phyloP scores from a whole-genome alignment of 192 early-diverging fungal species.

The Coemansia sp. region DNA sequence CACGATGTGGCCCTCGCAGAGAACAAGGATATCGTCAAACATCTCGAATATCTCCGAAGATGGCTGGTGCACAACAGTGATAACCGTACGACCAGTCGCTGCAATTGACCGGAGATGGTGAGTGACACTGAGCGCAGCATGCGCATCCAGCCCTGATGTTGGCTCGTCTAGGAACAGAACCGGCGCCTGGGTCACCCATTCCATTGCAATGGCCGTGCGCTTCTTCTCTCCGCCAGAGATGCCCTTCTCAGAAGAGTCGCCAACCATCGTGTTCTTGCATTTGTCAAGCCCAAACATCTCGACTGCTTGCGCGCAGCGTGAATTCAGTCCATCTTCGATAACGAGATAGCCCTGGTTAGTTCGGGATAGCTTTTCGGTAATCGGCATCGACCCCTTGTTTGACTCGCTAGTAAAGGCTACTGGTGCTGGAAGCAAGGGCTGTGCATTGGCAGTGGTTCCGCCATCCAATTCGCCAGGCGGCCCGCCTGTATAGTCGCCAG shows the following conservation, averaged over 20 bases:
- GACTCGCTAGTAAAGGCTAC: background rate
- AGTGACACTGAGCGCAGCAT: conserved; percentile 58
- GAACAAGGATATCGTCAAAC: conserved; percentile 69
- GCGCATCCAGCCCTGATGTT: conserved; percentile 66
- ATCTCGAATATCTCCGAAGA: conserved; percentile 61
- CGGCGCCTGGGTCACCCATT: conserved; percentile 67
- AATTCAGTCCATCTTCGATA: conserved; percentile 32
- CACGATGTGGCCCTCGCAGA: conserved; percentile 69
- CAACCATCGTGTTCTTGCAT: conserved; percentile 68
- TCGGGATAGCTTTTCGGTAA: too few relatives aligned
- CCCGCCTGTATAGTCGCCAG: background rate
- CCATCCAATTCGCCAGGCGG: too few relatives aligned
- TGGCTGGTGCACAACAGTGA: conserved; percentile 57
- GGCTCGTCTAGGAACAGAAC: conserved; percentile 73
- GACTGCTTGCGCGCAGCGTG: conserved; percentile 59
- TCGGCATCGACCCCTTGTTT: too few relatives aligned
- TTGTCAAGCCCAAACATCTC: conserved; percentile 63
- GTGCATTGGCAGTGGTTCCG: background rate
- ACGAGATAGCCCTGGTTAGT: background rate
- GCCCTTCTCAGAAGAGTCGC: conserved; percentile 62
- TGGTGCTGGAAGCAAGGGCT: conserved; percentile 34
- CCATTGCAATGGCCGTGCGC: conserved; percentile 73
- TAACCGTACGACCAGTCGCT: conserved; percentile 43
- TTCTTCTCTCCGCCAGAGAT: conserved; percentile 75
- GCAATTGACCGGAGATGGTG: conserved; percentile 52